Percentiles rank a stretch among this genome's conserved stretches.
Conservation (phyloP, 768 basidiomycete species). For the Holtermanniella nyarrowii region DNA sequence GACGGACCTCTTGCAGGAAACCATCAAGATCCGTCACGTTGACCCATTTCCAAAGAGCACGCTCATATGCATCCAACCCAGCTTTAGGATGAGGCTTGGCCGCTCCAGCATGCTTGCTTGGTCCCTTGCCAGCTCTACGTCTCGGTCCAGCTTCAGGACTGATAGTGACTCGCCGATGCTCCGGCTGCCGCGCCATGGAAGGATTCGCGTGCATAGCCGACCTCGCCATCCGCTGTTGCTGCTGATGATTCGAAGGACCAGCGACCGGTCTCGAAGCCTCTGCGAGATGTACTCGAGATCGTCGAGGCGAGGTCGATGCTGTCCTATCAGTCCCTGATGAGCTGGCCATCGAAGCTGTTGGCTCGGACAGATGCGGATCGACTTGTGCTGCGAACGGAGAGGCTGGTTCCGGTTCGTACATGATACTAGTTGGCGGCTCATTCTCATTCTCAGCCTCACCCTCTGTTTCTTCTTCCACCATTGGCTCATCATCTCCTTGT, state of each 20-base stretch:
- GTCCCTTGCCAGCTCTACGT: too few relatives aligned
- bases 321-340: background rate
- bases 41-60: conserved; percentile 96
- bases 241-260: background rate
- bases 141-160: background rate
- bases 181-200: background rate
- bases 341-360: background rate
- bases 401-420: background rate
- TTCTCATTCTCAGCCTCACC: background rate
- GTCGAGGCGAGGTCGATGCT: background rate
- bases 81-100: conserved; percentile 3
- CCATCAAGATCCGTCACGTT: conserved; percentile 95
- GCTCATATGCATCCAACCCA: conserved; percentile 48
- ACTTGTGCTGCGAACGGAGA: background rate
- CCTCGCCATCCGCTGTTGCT: background rate
- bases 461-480: background rate
- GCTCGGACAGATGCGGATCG: background rate
- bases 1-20: conserved; percentile 74
- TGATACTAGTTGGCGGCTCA: background rate
- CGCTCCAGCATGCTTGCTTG: too few relatives aligned
- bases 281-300: background rate
- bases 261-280: background rate
- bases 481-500: background rate
- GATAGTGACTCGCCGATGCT: background rate
- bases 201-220: too few relatives aligned